Base-by-base conservation (phyloP, 768 basidiomycete species). In the Chalciporus sphaerocephalus region DNA sequence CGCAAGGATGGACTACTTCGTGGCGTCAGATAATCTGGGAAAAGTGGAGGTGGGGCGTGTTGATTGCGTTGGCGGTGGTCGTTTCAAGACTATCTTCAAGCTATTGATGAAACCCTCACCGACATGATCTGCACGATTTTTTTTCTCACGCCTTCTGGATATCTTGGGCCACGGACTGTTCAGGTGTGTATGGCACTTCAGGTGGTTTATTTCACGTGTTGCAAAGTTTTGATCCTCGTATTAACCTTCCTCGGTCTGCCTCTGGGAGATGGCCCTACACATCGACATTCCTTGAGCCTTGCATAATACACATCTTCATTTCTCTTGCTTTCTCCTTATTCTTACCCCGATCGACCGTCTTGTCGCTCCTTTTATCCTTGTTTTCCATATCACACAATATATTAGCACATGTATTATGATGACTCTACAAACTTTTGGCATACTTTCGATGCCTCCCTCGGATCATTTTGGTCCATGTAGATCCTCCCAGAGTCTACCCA, bases 1-100 rank as follows among this genome's bases (percentile, higher is more conserved):
- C 65, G 8, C 69, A 68, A 32, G 84, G 78, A 1, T 82, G 81
- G 77, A 68, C 75, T n/a, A 66, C 75, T 3, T 72, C 75, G 3
- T 81, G 81, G 79, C 75, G 83, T 39, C 74, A 79, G 48, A 64
- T 89, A 24, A 59, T 91, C 9, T 86, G 80, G 79, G 86, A 91
- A 61, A 89, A 89, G 59, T 92, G 88, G 88, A 73, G 86, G 49
- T 85, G 87, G 79, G 89, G 87, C 17, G 74, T 85, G 13, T 60
- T 92, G 49, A 83, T 91, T 45, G 85, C 81, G 6, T 64, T 92
- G 37, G 88, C 88, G 1, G 81, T 91, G 17, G 65, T 91, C 40
- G 79, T 92, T 10, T 89, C 87, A 24, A 76, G 85, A 52, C 73
- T 91, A 52, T 85, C 87, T 21, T 78, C 85, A 22, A 69, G 67